Percentiles rank a stretch among this genome's conserved stretches.
These are phyloP conservation scores for Physcomitrellopsis africana DNA, from an alignment of 225 moss, liverwort and hornwort genomes.

Conservation along the genomic window DNA sequence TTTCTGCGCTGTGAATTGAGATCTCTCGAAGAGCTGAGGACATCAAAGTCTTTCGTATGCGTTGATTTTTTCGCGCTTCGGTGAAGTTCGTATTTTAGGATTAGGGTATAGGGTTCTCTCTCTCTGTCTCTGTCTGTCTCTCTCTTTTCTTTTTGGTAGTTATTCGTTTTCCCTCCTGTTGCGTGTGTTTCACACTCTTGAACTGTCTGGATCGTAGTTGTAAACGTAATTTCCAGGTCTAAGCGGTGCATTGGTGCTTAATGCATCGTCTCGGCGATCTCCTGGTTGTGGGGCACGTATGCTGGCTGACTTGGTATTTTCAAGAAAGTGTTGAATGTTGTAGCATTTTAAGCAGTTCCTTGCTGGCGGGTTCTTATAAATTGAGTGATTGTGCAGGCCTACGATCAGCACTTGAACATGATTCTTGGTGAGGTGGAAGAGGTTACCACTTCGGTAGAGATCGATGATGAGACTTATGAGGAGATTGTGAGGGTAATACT, in stretches of 20 bases:
- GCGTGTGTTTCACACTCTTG: background rate
- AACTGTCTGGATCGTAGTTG: background rate
- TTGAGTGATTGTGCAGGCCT: conserved; percentile 67
- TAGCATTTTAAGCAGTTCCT: background rate
- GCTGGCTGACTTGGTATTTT: background rate
- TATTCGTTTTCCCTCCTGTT: background rate
- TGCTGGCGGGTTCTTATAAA: conserved; percentile 17
- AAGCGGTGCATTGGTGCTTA: background rate
- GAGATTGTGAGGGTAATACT: conserved; percentile 96
- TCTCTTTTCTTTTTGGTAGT: no score
- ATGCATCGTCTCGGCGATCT: background rate
- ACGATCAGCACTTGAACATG: conserved; percentile 99
- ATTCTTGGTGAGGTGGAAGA: conserved; percentile 99
- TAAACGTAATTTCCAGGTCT: background rate
- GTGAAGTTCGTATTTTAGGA: conserved; percentile 21
- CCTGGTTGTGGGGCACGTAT: background rate
- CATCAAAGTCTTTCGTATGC: no score
- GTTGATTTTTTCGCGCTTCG: no score
- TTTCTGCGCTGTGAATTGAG: background rate
- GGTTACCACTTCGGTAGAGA: conserved; percentile 94
- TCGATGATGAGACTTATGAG: conserved; percentile 99
- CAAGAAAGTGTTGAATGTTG: background rate
- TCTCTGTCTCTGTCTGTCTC: no score
- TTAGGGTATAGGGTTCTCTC: background rate
- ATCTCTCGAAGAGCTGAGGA: background rate